A percentile compares a stretch with the other conserved stretches of the same genome.
These are phyloP conservation scores for Inga oerstediana DNA, from an alignment of 306 rosid species.

Conservation along the genomic window DNA sequence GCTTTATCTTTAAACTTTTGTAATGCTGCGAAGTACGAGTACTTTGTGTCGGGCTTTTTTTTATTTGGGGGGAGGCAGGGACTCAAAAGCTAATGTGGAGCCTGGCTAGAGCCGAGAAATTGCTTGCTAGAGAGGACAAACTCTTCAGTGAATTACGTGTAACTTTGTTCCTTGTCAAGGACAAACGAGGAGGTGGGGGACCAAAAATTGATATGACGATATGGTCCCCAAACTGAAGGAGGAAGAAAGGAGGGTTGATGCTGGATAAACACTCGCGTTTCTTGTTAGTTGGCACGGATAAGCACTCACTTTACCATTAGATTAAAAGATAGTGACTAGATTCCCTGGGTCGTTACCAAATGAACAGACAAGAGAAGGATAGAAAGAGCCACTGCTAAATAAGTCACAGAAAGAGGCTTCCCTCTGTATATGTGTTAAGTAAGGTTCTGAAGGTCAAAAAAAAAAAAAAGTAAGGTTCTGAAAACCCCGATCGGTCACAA, in stretches of 20 bases:
- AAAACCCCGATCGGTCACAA: too few relatives aligned
- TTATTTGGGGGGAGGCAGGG: too few relatives aligned
- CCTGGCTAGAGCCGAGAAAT: neutral
- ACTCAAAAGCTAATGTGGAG: too few relatives aligned
- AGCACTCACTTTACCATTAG: neutral
- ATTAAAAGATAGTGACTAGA: neutral
- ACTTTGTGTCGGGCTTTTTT: neutral
- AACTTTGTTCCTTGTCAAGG: neutral
- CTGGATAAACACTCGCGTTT: neutral
- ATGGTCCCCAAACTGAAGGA: neutral
- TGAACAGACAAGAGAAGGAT: neutral
- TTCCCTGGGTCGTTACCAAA: neutral
- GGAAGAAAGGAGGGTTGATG: neutral
- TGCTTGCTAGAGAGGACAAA: neutral
- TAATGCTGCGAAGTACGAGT: neutral
- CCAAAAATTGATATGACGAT: neutral
- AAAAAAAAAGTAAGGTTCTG: too few relatives aligned
- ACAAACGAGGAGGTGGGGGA: neutral
- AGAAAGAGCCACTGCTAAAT: neutral
- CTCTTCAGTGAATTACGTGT: neutral
- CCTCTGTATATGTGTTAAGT: neutral
- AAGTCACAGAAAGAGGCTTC: neutral
- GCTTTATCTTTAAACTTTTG: neutral
- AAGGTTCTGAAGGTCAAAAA: too few relatives aligned
- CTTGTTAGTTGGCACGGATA: neutral